Evolutionary conservation across 2,329 filamentous ascomycete genomes (phyloP).

Genomic region (Microcyclosporella mali): DNA sequence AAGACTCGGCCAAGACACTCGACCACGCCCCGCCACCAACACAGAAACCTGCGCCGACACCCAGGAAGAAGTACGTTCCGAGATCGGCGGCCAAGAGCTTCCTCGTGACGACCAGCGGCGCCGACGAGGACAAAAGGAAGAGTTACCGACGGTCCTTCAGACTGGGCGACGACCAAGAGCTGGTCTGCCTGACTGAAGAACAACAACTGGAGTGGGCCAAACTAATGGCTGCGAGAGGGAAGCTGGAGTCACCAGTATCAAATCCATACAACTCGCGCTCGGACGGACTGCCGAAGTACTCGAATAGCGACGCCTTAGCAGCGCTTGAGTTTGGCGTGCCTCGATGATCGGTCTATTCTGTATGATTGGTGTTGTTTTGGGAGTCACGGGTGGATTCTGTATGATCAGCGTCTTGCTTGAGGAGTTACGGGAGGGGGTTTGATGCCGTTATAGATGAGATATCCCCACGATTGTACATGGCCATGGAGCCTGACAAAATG

Average conservation of each 20-base stretch:
- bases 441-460: too few species aligned
- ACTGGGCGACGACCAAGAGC: slow-evolving; percentile 16
- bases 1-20: neutral
- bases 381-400: too few species aligned
- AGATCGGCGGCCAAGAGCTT: slow-evolving; percentile 22
- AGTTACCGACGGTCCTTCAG: slow-evolving; percentile 18
- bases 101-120: slow-evolving; percentile 20
- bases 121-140: slow-evolving; percentile 12
- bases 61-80: slow-evolving; percentile 20
- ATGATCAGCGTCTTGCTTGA: too few species aligned
- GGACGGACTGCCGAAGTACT: slow-evolving; percentile 8
- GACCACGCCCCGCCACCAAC: too few species aligned
- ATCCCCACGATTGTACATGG: too few species aligned
- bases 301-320: slow-evolving; percentile 23
- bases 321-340: slow-evolving; percentile 22
- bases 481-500: too few species aligned
- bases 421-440: too few species aligned
- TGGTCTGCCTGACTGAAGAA: slow-evolving; percentile 24
- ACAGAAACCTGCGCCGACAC: neutral
- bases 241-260: slow-evolving; percentile 10
- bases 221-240: slow-evolving; percentile 14
- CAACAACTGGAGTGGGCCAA: slow-evolving; percentile 26
- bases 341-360: too few species aligned
- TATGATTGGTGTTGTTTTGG: too few species aligned
- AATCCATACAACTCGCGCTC: slow-evolving; percentile 3